phyloP scores from a whole-genome alignment of 2,329 filamentous ascomycete genomes.

The Arthroderma sp. region DNA sequence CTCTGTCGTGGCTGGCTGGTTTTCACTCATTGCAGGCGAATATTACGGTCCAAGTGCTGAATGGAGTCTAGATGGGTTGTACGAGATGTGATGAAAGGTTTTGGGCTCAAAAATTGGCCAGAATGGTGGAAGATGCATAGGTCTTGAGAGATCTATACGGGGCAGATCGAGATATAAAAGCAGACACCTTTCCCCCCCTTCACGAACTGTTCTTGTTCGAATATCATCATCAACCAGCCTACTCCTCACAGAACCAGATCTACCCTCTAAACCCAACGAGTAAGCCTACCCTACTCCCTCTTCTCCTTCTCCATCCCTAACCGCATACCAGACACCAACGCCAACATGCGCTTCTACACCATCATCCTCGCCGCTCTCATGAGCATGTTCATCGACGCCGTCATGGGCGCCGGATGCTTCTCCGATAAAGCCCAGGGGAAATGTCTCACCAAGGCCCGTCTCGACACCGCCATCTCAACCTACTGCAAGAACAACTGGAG shows the following conservation, averaged over 20 bases:
- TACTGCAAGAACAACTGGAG: constrained; percentile 4
- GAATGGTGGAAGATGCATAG: not conserved
- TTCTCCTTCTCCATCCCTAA: not conserved
- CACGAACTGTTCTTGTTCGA: not conserved
- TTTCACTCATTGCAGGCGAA: not conserved
- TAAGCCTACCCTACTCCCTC: too few relatives aligned
- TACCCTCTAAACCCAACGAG: not conserved
- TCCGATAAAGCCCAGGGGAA: not conserved
- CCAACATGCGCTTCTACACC: not conserved
- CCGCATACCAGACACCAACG: not conserved
- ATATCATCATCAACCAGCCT: not conserved
- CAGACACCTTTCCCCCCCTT: not conserved
- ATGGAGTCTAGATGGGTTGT: not conserved
- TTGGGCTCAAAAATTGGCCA: not conserved
- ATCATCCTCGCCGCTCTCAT: constrained; percentile 2
- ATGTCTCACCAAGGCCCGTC: not conserved
- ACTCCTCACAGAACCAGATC: not conserved
- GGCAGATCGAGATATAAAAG: not conserved
- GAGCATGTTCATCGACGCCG: not conserved
- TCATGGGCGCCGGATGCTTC: constrained; percentile 2
- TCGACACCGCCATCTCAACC: not conserved
- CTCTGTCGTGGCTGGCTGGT: not conserved
- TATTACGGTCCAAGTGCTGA: not conserved
- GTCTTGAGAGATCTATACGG: not conserved
- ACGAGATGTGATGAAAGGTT: not conserved